A percentile compares a stretch with the other conserved stretches of the same genome.
Conservation (phyloP, 2,329 filamentous ascomycete species). For the Diplocarpon rosae region DNA sequence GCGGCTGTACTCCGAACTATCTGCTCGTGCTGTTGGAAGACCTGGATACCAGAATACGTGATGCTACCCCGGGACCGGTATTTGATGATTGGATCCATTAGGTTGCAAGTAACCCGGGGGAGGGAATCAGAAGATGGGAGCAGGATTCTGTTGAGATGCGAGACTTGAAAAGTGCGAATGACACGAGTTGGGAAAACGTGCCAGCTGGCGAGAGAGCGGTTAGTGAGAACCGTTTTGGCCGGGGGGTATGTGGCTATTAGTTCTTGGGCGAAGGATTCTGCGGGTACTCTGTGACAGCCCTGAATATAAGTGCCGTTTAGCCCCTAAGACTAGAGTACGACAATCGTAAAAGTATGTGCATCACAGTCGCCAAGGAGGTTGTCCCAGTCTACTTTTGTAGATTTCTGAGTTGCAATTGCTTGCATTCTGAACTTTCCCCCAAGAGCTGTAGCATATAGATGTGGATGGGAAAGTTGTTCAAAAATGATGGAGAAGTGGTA, state of each 20-base stretch:
- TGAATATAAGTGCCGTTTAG: not conserved
- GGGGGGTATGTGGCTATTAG: conserved; percentile 28
- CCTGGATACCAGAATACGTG: not conserved
- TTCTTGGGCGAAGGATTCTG: conserved; percentile 28
- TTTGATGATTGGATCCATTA: not conserved
- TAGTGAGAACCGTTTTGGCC: conserved; percentile 29
- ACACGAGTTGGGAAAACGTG: not conserved
- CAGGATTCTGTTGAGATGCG: not conserved
- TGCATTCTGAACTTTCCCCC: not conserved
- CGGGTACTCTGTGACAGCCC: conserved; percentile 27
- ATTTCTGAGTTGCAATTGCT: not conserved
- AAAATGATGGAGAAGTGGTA: conserved; percentile 6
- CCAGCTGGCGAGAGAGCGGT: conserved; percentile 25
- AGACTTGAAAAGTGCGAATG: conserved; percentile 1
- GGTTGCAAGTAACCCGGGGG: not conserved
- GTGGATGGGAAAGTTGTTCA: not conserved
- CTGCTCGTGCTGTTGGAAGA: conserved; percentile 1
- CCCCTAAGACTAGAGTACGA: not conserved
- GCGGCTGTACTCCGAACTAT: conserved; percentile 26
- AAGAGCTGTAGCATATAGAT: conserved; percentile 2
- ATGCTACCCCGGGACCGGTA: conserved; percentile 1
- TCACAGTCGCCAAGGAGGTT: not conserved
- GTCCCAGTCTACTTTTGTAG: not conserved
- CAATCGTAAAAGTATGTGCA: not conserved
- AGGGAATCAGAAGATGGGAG: not conserved